Evolutionary conservation across 2,329 filamentous ascomycete genomes (phyloP).

Genomic region (Fusarium ambrosium): DNA sequence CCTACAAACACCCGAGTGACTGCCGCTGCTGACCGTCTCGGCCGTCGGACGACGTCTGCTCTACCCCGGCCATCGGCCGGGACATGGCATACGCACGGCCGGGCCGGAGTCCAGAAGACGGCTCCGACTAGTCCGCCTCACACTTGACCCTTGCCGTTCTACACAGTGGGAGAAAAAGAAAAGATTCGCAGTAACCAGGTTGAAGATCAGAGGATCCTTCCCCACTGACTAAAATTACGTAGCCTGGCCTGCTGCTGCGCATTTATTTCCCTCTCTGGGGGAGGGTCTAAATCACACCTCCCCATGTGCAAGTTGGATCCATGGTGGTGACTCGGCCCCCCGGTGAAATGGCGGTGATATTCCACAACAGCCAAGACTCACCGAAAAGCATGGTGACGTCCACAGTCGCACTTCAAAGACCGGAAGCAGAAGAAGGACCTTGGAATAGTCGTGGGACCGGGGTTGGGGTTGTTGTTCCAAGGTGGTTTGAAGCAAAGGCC

Average conservation of each 20-base stretch:
- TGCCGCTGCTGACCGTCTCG: conserved; percentile 23
- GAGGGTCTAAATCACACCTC: conserved; percentile 10
- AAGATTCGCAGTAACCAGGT: conserved; percentile 4
- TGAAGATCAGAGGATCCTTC: conserved; percentile 32
- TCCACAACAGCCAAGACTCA: conserved; percentile 1
- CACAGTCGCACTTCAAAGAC: neutral
- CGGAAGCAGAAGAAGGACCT: neutral
- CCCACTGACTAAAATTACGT: conserved; percentile 28
- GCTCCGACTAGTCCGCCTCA: conserved; percentile 29
- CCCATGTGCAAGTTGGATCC: neutral
- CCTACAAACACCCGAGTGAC: neutral
- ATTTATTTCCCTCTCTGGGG: conserved; percentile 7
- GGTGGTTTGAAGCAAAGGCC: conserved; percentile 13
- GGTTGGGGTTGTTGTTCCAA: conserved; percentile 12
- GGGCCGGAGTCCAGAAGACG: conserved; percentile 39
- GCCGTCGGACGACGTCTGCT: conserved; percentile 23
- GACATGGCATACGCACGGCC: conserved; percentile 12
- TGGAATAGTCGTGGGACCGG: conserved; percentile 9
- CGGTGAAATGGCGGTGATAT: conserved; percentile 8
- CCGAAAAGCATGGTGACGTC: conserved; percentile 7
- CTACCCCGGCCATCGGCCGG: conserved; percentile 11
- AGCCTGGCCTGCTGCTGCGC: conserved; percentile 25
- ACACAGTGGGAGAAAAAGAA: conserved; percentile 24
- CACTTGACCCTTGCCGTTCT: conserved; percentile 6
- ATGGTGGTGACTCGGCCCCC: neutral